Evolutionary conservation across 495 filamentous ascomycete genomes (phyloP).

Genomic region (Staphylotrichum tortipilum): DNA sequence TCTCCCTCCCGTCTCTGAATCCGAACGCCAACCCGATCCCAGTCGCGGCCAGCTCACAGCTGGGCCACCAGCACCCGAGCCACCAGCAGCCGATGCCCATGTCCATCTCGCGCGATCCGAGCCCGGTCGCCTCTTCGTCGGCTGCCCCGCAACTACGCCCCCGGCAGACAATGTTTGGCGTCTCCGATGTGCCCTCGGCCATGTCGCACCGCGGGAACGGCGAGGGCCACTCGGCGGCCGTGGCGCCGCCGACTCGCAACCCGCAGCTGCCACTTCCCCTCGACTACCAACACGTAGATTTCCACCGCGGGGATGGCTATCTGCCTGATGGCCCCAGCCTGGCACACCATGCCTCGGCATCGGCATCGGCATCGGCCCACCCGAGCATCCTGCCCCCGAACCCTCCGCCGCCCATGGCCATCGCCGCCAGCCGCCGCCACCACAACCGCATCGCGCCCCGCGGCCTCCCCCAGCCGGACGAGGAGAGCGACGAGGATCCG

Average conservation of each 20-base stretch:
- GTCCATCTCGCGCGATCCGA: conserved; percentile 12
- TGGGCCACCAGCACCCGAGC: neutral
- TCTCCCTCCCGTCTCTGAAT: neutral
- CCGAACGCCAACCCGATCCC: neutral
- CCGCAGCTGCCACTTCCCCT: neutral
- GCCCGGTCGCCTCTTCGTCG: conserved; percentile 8
- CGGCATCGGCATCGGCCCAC: too few species aligned
- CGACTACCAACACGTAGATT: neutral
- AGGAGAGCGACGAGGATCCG: conserved; percentile 22
- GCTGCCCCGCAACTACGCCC: neutral
- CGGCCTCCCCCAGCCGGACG: conserved; percentile 6
- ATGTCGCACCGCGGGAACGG: neutral
- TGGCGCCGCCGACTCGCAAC: neutral
- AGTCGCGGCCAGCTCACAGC: too few species aligned
- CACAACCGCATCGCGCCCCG: conserved; percentile 1
- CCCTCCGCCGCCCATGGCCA: neutral
- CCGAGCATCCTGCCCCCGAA: neutral
- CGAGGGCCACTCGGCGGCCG: too few species aligned
- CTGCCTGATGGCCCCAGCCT: neutral
- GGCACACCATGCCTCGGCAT: too few species aligned
- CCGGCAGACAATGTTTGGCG: neutral
- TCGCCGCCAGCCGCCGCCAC: neutral
- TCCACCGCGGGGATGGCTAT: neutral
- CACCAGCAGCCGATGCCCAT: neutral
- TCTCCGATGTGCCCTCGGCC: neutral